Conservation (phyloP, 768 basidiomycete species). For the Russula ochroleuca region DNA sequence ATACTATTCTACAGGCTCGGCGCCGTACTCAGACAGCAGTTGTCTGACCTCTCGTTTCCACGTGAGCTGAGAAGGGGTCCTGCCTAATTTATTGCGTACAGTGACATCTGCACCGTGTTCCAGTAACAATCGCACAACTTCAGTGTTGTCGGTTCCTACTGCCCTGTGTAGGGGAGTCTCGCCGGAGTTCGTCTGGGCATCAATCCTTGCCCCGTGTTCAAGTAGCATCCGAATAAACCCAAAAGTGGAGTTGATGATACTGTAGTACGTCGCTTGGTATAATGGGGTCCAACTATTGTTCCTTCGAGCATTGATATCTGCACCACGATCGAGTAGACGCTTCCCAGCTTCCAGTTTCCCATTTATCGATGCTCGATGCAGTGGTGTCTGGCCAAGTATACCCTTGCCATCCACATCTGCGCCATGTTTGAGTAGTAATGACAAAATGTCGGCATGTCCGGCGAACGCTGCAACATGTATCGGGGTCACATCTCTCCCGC, state of each 20-base stretch:
- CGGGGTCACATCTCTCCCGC: neutral
- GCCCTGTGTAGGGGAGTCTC: neutral
- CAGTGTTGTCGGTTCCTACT: no score
- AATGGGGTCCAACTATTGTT: fast-evolving
- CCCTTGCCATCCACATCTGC: neutral
- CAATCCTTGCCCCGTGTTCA: neutral
- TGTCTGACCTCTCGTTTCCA: neutral
- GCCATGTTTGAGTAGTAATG: neutral
- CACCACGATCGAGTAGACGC: neutral
- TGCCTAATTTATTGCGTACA: neutral
- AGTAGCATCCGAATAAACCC: neutral
- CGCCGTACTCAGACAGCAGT: neutral
- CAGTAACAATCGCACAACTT: neutral
- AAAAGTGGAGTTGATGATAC: no score
- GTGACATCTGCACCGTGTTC: neutral
- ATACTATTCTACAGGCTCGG: neutral
- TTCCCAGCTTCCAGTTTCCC: neutral
- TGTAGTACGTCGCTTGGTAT: no score
- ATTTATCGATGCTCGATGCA: neutral
- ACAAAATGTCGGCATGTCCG: neutral
- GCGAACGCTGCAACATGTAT: neutral
- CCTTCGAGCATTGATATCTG: neutral
- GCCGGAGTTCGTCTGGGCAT: fast-evolving
- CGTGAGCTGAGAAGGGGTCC: neutral
- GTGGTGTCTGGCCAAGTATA: neutral